Evolutionary conservation across 1,284 basidiomycete species (phyloP), one percentile per base, ranked within the genome.

Genomic region (Exsudoporus floridanus): DNA sequence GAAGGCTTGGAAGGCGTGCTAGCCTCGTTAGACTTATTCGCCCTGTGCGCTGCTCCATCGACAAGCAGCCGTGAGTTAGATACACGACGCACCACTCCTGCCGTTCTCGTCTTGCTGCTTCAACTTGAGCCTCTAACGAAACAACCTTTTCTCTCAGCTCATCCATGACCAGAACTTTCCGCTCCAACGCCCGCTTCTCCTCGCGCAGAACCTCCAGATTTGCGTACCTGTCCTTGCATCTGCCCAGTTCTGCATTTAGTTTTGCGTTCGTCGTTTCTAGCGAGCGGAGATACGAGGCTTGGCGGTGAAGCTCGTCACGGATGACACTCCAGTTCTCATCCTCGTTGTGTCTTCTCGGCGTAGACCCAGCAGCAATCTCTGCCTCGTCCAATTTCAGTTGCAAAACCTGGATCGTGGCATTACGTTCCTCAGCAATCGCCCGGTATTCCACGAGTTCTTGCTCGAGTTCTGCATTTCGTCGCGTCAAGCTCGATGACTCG

Each of bases 201-300:
- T 92, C 90, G 45, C 80, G 77, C 39, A 92, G 65, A 1, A 92
- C 82, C 57, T 90, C 87, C 7, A 87, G 69, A 59, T 81, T 84
- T 3, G 76, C 71, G 36, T 84, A 75, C 5, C 80, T 73, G 50
- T 81, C 80, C 44, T 80, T 74, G 23, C 88, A 73, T 5, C 74
- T 61, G 9, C 68, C 70, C 14, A 90, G 59, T 58, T 90, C 86
- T 0, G 74, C 64, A 8, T 64, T 76, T 46, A 89, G 70, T 56
- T 76, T 80, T 4, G 77, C 70, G 55, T 91, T 92, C 7, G 75
- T 74, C n/a, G 73, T 69, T 65, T 92, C 88, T 1, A 91, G 74
- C 1, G 75, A 74, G 0, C 81, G 78, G 43, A 87, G 70, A 58
- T 90, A 82, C 6, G 74, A 66, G 0, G 82, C 78, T 56, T 88